Evolutionary conservation across 2,329 filamentous ascomycete species (phyloP), one percentile per base, ranked within the genome.

Genomic region (Huntiella bhutanensis): DNA sequence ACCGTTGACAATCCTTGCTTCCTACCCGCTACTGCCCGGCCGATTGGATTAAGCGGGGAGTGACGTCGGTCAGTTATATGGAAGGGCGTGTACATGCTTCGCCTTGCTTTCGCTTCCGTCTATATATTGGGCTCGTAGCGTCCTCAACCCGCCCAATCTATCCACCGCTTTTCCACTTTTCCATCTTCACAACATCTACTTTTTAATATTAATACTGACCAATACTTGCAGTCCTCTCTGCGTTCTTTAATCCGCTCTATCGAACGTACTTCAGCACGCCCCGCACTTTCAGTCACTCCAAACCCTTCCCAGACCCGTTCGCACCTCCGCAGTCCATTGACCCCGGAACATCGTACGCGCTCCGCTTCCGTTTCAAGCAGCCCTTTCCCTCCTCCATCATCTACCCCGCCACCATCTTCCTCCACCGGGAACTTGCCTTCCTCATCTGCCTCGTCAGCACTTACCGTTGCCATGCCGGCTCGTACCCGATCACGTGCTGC

Each of bases 211-310:
- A 32, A 17, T 16, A 39, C 22, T 28, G 22, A 28, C 22, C 34
- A 13, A 6, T 19, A 17, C 22, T 16, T 40, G 34, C 36, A 48
- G 46, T 44, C 42, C 10, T 44, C 46, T 16, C 46, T 48, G 10
- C 41, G 41, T 5, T 34, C 46, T 36, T 32, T 48, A 12, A 40
- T 48, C 41, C 46, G 37, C 32, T 48, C 46, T 15, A 36, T 48
- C 28, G 13, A 33, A 40, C 41, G 7, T 6, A 28, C 22, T 33
- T 35, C n/a, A 12, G 41, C 7, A 46, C n/a, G 13, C 17, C 41
- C 41, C 13, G n/a, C 22, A 22, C 12, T 33, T 17, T 33, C 32
- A 6, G 8, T 47, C 40, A 37, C 22, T n/a, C 17, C 28, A n/a
- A 12, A 33, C 44, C 33, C 28, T 17, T 13, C 16, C 41, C 16